Base-by-base conservation (phyloP, 768 basidiomycete genomes). In the Boletus vinaceobasis region DNA sequence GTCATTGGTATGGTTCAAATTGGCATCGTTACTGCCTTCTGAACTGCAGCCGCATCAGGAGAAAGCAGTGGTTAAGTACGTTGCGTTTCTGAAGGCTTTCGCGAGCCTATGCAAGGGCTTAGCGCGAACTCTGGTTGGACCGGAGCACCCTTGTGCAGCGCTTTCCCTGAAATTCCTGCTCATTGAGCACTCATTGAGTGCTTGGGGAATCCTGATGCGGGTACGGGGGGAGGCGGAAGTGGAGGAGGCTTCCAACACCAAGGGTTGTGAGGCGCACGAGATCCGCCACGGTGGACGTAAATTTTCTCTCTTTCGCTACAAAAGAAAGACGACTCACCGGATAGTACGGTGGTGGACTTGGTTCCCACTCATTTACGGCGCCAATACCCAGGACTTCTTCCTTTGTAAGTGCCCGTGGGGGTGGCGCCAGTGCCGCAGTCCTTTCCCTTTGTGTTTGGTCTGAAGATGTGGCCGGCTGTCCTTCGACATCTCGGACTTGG, bases 261-360 rank as follows among this genome's bases (percentile, higher is more conserved):
- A 45, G 5, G 6, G 10, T 9, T 19, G 23, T 33, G n/a, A 14
- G 35, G 32, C 5, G n/a, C 9, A 21, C 1, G 21, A 38, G 9
- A 47, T n/a, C 14, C 32, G 27, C 3, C 14, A 23, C 3, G 11
- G 2, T 6, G n/a, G 14, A 32, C 9, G 32, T 55, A 7, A 55
- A 21, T 27, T n/a, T 21, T 7, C 6, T 35, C 10, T 17, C 23
- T 7, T 15, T 32, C 14, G 8, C n/a, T 2, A 13, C 5, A 11
- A 33, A 21, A 21, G 4, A 2, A 17, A 7, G 17, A 31, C 4
- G n/a, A 47, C 49, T 44, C 17, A 59, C 57, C 11, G 46, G 57
- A 52, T 52, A 59, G 19, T 43, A 58, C 4, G 57, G 57, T 21
- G 57, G 57, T 11, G 57, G 55, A 19, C 29, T 9, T 2, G 5